Percentiles rank a stretch among this genome's conserved stretches.
phyloP scores from a whole-genome alignment of 2,329 filamentous ascomycete genomes.

The Alternaria triticina region DNA sequence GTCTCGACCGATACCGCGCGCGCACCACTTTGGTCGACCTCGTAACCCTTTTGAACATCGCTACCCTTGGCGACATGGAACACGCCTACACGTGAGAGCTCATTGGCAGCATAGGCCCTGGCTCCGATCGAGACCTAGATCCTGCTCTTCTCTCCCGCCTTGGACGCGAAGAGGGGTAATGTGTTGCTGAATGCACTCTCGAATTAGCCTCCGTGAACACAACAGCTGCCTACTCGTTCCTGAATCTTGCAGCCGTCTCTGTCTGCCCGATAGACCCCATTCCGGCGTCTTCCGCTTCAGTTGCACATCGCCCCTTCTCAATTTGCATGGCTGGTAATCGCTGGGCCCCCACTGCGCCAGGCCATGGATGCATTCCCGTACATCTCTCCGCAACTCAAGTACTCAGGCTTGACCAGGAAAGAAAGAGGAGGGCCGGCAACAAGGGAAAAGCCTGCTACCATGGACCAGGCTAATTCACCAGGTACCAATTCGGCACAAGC shows the following conservation, averaged over 20 bases:
- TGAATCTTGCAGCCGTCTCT: background rate
- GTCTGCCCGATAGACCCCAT: background rate
- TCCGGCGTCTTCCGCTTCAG: constrained; percentile 8
- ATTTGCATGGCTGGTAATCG: constrained; percentile 16
- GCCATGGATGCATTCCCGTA: constrained; percentile 14
- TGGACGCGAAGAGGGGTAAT: constrained; percentile 16
- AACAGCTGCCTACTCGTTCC: background rate
- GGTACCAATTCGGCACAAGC: constrained; percentile 16
- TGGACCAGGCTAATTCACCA: constrained; percentile 18
- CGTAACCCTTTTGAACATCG: constrained; percentile 1
- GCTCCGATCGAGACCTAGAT: constrained; percentile 2
- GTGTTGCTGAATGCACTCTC: background rate
- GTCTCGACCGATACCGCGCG: background rate
- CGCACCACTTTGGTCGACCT: background rate
- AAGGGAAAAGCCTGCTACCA: constrained; percentile 9
- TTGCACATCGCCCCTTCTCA: constrained; percentile 16
- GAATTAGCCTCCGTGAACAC: background rate
- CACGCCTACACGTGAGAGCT: constrained; percentile 2
- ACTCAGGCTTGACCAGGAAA: constrained; percentile 8
- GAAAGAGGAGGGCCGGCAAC: constrained; percentile 14
- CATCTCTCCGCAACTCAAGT: constrained; percentile 9
- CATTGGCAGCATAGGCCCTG: constrained; percentile 7
- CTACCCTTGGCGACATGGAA: constrained; percentile 6
- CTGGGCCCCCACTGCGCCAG: background rate
- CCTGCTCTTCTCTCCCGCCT: constrained; percentile 11